These are phyloP conservation scores for Trichocladium uniseriatum DNA, from an alignment of 495 filamentous ascomycete species.

Conservation along the genomic window DNA sequence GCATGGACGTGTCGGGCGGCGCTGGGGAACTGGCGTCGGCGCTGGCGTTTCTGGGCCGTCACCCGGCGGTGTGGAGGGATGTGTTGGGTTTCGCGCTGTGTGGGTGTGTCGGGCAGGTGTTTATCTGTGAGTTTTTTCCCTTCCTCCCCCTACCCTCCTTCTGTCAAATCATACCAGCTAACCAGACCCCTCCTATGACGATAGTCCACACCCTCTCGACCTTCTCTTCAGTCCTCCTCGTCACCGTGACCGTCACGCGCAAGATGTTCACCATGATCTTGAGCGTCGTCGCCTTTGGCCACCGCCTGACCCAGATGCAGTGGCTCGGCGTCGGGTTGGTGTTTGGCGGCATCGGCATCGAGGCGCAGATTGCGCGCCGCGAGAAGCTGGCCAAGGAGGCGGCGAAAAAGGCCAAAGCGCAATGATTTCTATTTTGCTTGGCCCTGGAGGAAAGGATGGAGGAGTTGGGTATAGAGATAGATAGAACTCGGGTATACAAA, in stretches of 20 bases:
- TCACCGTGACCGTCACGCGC: conserved; percentile 92
- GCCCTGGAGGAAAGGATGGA: no score
- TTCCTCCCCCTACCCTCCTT: neutral
- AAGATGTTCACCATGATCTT: conserved; percentile 99
- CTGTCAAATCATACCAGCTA: no score
- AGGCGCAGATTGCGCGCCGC: conserved; percentile 67
- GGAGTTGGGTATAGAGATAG: no score
- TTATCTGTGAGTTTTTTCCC: conserved; percentile 60
- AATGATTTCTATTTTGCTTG: no score
- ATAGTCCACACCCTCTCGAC: conserved; percentile 81
- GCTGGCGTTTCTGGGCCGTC: conserved; percentile 63
- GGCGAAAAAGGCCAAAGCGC: conserved; percentile 44
- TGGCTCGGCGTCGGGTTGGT: conserved; percentile 84
- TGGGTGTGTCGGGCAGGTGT: conserved; percentile 88
- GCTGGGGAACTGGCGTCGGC: conserved; percentile 65
- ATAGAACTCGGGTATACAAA: no score
- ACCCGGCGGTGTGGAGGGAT: conserved; percentile 73
- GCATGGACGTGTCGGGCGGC: conserved; percentile 51
- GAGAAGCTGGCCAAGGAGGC: conserved; percentile 79
- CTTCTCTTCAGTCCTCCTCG: conserved; percentile 84
- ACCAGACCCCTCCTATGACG: neutral
- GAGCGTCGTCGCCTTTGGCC: conserved; percentile 89
- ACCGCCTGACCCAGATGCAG: conserved; percentile 73
- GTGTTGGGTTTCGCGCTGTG: conserved; percentile 87
- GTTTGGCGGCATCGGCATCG: conserved; percentile 90